A percentile compares a stretch with the other conserved stretches of the same genome.
phyloP scores from a whole-genome alignment of 2,329 filamentous ascomycete species.

The Davidsoniella eucalypti region DNA sequence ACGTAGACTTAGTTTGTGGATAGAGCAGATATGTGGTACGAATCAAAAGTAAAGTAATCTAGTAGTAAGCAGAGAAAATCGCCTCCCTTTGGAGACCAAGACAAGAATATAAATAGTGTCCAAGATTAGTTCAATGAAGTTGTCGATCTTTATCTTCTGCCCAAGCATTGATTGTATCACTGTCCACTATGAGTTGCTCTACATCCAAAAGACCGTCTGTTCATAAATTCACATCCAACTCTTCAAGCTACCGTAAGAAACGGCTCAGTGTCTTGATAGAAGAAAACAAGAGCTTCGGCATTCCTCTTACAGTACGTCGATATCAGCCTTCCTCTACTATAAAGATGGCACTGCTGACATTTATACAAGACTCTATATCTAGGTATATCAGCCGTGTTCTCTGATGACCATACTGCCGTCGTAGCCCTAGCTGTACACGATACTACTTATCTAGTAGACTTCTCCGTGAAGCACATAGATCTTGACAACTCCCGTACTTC shows the following conservation, averaged over 20 bases:
- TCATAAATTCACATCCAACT: constrained; percentile 28
- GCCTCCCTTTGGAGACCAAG: no score
- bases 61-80: no score
- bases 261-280: constrained; percentile 30
- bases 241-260: constrained; percentile 29
- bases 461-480: constrained; percentile 42
- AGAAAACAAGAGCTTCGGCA: constrained; percentile 27
- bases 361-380: constrained; percentile 38
- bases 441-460: constrained; percentile 58
- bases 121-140: no score
- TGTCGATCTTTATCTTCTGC: no score
- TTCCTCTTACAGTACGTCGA: constrained; percentile 28
- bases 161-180: neutral
- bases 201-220: neutral
- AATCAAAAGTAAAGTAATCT: no score
- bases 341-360: neutral
- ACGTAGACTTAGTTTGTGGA: no score
- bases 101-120: no score
- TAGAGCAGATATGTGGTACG: no score
- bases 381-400: constrained; percentile 41
- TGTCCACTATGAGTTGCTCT: neutral
- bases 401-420: constrained; percentile 34
- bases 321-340: neutral
- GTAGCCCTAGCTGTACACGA: constrained; percentile 58
- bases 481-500: constrained; percentile 24